These are phyloP conservation scores for Xylaria nigripes DNA, from an alignment of 495 filamentous ascomycete species.

Conservation along the genomic window DNA sequence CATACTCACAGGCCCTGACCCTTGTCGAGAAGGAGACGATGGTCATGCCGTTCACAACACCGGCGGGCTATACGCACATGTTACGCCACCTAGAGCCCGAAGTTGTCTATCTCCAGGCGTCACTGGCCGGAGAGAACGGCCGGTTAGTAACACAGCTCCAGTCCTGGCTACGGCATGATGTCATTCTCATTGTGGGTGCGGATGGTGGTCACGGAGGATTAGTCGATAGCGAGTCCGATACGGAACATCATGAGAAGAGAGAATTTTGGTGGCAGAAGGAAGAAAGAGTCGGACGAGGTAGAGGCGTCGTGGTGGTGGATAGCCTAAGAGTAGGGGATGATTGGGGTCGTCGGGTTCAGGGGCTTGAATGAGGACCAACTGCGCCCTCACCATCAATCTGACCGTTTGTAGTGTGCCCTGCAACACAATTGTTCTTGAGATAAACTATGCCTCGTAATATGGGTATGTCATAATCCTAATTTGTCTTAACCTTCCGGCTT, in stretches of 20 bases:
- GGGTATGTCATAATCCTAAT: not conserved
- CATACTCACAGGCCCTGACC: conserved; percentile 65
- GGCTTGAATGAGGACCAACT: conserved; percentile 49
- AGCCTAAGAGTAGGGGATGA: conserved; percentile 69
- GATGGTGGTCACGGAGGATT: conserved; percentile 77
- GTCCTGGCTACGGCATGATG: conserved; percentile 74
- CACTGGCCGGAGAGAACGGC: conserved; percentile 62
- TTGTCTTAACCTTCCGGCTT: no score
- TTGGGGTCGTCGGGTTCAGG: conserved; percentile 67
- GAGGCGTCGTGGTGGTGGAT: conserved; percentile 82
- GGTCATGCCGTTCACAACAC: conserved; percentile 80
- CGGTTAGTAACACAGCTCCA: conserved; percentile 62
- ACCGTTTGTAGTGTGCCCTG: not conserved
- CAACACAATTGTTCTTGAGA: not conserved
- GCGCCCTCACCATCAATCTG: not conserved
- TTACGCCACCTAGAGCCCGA: conserved; percentile 75
- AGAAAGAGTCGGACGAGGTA: conserved; percentile 72
- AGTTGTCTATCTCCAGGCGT: conserved; percentile 77
- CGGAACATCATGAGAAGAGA: conserved; percentile 45
- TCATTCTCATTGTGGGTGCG: conserved; percentile 73
- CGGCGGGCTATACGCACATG: conserved; percentile 69
- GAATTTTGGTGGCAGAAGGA: conserved; percentile 71
- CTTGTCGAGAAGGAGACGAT: conserved; percentile 76
- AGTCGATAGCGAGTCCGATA: conserved; percentile 84
- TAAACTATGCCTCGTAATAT: not conserved